Percentiles rank a stretch among this genome's conserved stretches.
Evolutionary conservation across 1,139 yeast species (phyloP).

Genomic region (Yarrowia galli): DNA sequence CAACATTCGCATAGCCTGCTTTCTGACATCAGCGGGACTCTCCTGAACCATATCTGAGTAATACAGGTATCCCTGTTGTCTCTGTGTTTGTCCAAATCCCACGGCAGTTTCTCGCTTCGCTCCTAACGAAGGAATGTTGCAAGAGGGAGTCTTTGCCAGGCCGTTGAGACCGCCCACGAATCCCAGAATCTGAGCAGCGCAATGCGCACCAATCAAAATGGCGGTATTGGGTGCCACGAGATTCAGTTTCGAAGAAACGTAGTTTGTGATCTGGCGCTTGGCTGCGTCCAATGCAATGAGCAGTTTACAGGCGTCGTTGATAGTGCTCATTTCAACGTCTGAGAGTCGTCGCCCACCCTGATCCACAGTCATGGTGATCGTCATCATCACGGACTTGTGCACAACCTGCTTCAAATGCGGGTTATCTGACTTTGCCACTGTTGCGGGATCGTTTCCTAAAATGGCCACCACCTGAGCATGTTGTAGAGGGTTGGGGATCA

Average conservation of each 20-base stretch:
- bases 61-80: constrained; percentile 67
- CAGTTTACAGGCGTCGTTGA: constrained; percentile 59
- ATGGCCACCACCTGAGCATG: constrained; percentile 59
- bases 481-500: constrained; percentile 69
- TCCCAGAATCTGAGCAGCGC: constrained; percentile 77
- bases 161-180: constrained; percentile 75
- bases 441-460: constrained; percentile 47
- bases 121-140: constrained; percentile 84
- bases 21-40: constrained; percentile 64
- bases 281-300: constrained; percentile 58
- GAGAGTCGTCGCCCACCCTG: constrained; percentile 50
- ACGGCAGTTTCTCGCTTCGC: constrained; percentile 54
- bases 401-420: constrained; percentile 55
- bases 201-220: constrained; percentile 71
- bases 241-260: constrained; percentile 64
- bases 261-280: constrained; percentile 57
- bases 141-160: constrained; percentile 75
- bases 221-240: constrained; percentile 81
- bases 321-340: constrained; percentile 52
- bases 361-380: constrained; percentile 75
- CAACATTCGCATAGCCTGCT: constrained; percentile 77
- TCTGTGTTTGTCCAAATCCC: constrained; percentile 53
- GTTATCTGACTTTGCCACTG: constrained; percentile 46
- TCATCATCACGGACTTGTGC: constrained; percentile 70
- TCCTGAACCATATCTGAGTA: constrained; percentile 51